These are phyloP conservation scores for Eimeria maxima DNA, from an alignment of 169 alveolate genomes.

Conservation along the genomic window DNA sequence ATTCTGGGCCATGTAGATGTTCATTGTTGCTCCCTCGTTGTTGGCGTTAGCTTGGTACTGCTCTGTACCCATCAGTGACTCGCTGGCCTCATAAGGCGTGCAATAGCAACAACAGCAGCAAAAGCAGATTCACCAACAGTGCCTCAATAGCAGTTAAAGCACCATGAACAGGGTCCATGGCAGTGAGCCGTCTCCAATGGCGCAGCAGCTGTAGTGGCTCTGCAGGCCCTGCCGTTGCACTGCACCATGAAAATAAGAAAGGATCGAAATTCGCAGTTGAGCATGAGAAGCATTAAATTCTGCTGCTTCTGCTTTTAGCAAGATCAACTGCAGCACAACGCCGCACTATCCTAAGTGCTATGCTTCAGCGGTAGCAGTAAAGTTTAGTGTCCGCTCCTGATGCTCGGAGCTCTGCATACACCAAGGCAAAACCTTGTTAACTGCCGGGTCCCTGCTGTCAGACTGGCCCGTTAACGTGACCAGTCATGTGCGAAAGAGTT, in stretches of 20 bases:
- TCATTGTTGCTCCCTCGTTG: no score
- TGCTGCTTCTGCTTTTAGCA: background rate
- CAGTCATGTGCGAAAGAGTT: background rate
- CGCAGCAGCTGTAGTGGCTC: constrained; percentile 7
- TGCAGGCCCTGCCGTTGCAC: background rate
- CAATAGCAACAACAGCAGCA: background rate
- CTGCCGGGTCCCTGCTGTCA: no score
- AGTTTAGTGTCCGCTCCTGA: no score
- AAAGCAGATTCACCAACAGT: no score
- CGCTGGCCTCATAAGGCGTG: background rate
- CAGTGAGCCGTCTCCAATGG: background rate
- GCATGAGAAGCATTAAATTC: background rate
- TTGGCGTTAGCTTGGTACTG: no score
- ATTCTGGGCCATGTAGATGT: no score
- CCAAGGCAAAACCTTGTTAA: no score
- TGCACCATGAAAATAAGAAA: no score
- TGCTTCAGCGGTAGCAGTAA: background rate
- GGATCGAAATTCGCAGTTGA: no score
- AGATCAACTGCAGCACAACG: no score
- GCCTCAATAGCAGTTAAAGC: no score
- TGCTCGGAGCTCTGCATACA: no score
- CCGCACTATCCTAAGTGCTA: background rate
- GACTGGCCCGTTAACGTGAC: background rate
- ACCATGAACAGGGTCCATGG: background rate
- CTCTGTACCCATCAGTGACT: background rate